Conservation (phyloP, 805 yeast genomes). For the Schizosaccharomyces japonicus region DNA sequence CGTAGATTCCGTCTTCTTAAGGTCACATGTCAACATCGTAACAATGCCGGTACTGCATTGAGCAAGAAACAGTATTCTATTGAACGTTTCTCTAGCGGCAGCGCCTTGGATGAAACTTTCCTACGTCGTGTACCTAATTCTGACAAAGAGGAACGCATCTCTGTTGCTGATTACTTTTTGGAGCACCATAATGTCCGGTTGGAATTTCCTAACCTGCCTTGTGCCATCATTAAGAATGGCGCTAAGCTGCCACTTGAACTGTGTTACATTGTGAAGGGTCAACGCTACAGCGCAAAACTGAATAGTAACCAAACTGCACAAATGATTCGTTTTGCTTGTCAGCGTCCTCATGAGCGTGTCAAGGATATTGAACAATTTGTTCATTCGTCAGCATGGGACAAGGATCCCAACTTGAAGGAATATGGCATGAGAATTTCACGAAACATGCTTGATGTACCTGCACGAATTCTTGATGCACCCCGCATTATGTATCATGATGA, state of each 20-base stretch:
- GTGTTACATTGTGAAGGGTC: slow-evolving; percentile 14
- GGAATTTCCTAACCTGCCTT: slow-evolving; percentile 14
- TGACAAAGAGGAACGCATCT: slow-evolving; percentile 11
- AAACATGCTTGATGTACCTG: slow-evolving; percentile 14
- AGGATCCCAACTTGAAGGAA: slow-evolving; percentile 8
- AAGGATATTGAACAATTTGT: slow-evolving; percentile 15
- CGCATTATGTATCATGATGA: slow-evolving; percentile 11
- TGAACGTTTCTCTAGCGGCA: slow-evolving; percentile 6
- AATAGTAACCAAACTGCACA: slow-evolving; percentile 14
- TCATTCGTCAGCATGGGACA: slow-evolving; percentile 6
- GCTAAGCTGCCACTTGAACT: slow-evolving; percentile 15
- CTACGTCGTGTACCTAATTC: slow-evolving; percentile 6
- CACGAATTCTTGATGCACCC: slow-evolving; percentile 13
- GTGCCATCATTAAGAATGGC: slow-evolving; percentile 10
- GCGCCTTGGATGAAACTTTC: slow-evolving; percentile 12
- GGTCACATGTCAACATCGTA: slow-evolving; percentile 1
- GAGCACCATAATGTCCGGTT: slow-evolving; percentile 13
- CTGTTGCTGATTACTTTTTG: slow-evolving; percentile 14
- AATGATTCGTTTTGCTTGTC: slow-evolving; percentile 15
- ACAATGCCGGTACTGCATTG: background rate
- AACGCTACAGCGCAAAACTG: slow-evolving; percentile 15
- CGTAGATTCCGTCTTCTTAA: background rate
- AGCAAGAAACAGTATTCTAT: slow-evolving; percentile 6
- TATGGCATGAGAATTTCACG: slow-evolving; percentile 7
- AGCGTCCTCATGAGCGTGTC: slow-evolving; percentile 15